Evolutionary conservation across 2,329 filamentous ascomycete genomes (phyloP).

Genomic region (Talaromyces sp.): DNA sequence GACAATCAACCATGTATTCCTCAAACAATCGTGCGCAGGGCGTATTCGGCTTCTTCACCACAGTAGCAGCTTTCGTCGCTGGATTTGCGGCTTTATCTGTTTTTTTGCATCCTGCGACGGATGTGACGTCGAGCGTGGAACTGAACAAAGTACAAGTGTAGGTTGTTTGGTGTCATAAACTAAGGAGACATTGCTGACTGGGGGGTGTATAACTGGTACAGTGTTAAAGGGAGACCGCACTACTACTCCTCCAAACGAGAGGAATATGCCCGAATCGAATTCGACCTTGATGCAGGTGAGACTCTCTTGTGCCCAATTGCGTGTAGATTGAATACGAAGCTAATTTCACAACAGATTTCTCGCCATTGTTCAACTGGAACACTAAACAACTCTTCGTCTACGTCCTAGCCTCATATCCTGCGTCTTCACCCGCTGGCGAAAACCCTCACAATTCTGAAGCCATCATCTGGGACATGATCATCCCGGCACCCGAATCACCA

Average conservation of each 20-base stretch:
- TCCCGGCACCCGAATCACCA: conserved; percentile 60
- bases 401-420: conserved; percentile 71
- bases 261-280: conserved; percentile 92
- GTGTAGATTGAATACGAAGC: not conserved
- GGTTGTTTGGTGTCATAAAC: conserved; percentile 25
- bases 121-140: conserved; percentile 52
- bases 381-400: conserved; percentile 98
- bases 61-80: conserved; percentile 78
- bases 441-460: conserved; percentile 52
- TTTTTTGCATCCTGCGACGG: conserved; percentile 54
- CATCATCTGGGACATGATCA: conserved; percentile 95
- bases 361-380: conserved; percentile 96
- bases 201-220: conserved; percentile 35
- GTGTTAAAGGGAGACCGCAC: conserved; percentile 85
- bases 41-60: conserved; percentile 97
- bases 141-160: conserved; percentile 77
- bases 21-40: conserved; percentile 80
- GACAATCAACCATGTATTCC: conserved; percentile 67
- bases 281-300: conserved; percentile 76
- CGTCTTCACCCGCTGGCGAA: conserved; percentile 41
- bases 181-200: too few species aligned
- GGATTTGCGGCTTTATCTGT: conserved; percentile 78
- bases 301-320: not conserved
- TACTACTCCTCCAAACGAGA: conserved; percentile 92
- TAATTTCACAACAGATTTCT: conserved; percentile 59